Percentiles rank a stretch among this genome's conserved stretches.
Evolutionary conservation across 306 rosid genomes (phyloP).

Genomic region (Trichosanthes cucumerina): DNA sequence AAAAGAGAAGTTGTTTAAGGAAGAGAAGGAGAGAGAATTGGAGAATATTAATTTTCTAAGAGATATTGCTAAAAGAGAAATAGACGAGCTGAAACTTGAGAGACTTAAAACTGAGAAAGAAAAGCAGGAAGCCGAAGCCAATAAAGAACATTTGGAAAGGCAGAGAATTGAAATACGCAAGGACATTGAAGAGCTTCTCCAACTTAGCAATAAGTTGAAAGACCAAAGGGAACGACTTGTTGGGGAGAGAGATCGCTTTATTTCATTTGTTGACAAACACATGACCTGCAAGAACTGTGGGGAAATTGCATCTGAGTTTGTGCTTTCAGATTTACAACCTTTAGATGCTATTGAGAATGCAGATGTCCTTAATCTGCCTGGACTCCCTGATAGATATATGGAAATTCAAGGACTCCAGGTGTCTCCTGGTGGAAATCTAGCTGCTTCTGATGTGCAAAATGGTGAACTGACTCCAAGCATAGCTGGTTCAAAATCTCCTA

Average conservation of each 20-base stretch:
- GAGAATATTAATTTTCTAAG: conserved; percentile 60
- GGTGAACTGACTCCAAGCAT: conserved; percentile 29
- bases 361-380: conserved; percentile 48
- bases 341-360: conserved; percentile 50
- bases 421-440: conserved; percentile 31
- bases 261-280: conserved; percentile 58
- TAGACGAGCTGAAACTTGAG: conserved; percentile 73
- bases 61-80: conserved; percentile 75
- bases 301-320: conserved; percentile 62
- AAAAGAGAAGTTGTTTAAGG: conserved; percentile 55
- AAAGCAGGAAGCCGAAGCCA: conserved; percentile 59
- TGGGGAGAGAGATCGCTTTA: conserved; percentile 58
- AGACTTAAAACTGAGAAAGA: conserved; percentile 65
- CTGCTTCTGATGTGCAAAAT: conserved; percentile 28
- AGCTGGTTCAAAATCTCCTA: conserved; percentile 37
- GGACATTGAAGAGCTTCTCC: conserved; percentile 72
- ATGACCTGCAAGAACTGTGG: conserved; percentile 61
- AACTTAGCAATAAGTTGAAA: conserved; percentile 61
- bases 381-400: conserved; percentile 31
- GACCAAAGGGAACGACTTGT: conserved; percentile 65
- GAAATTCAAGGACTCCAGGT: conserved; percentile 19
- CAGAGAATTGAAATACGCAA: conserved; percentile 73
- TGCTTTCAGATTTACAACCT: conserved; percentile 53
- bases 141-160: conserved; percentile 53
- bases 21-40: conserved; percentile 60